Evolutionary conservation across 2,329 filamentous ascomycete species (phyloP), one percentile per base, ranked within the genome.

Genomic region (Alternaria solani): DNA sequence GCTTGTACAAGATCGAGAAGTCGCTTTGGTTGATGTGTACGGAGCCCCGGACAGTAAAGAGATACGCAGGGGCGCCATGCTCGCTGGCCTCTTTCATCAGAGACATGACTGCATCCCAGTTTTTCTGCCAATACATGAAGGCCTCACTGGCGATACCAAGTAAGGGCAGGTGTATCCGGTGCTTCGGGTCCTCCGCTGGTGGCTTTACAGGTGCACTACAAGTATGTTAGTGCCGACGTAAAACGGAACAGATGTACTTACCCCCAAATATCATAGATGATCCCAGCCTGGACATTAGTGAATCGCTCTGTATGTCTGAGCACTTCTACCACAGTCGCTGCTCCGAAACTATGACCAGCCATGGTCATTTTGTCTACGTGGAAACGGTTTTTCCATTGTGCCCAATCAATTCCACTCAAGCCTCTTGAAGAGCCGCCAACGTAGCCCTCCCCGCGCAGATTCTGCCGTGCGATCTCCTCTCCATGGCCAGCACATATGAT

Each of bases 101-200:
- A 0, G 81, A 79, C 62, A 84, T 81, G 9, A 90, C 82, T 36
- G 84, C 81, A 41, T 86, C 78, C 69, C 89, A 89, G 62, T 90
- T 91, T 2, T 83, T 80, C 23, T 85, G 82, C 88, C 88, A 91
- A 75, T 90, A 88, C 81, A 89, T 89, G 77, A 91, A 91, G 0
- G 87, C 88, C 74, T 91, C 89, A 6, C 84, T 87, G 49, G 89
- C 89, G 70, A 91, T 87, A 3, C 85, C 86, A 6, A 91, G 80
- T 7, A 91, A 70, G 5, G 88, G 88, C 12, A 84, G 81, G 38
- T 80, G 78, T 44, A 85, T 83, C 16, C 81, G 79, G 57, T 84
- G 79, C 4, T 80, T 68, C 1, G 80, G 77, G 18, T 81, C 79
- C 30, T 84, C 81, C 4, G 73, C 71, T 1, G 76, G 73, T 55